Evolutionary conservation across 1,139 yeast genomes (phyloP).

Genomic region (Blastobotrys indianensis): DNA sequence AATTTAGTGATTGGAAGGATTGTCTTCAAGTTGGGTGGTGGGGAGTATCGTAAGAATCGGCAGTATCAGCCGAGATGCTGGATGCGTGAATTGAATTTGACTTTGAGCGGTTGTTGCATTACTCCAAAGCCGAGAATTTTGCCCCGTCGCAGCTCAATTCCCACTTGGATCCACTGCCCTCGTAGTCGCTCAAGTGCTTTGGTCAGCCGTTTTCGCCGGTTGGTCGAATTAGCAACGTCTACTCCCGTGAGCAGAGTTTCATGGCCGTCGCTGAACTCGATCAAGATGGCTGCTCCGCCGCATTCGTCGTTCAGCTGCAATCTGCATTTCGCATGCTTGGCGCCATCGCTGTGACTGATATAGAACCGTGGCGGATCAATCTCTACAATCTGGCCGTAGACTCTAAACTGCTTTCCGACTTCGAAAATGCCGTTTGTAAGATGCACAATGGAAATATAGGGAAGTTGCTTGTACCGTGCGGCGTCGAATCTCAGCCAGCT

Average conservation of each 20-base stretch:
- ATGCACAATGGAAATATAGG: constrained; percentile 8
- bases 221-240: constrained; percentile 6
- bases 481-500: constrained; percentile 2
- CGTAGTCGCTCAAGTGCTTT: constrained; percentile 2
- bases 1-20: no score
- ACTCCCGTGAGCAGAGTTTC: constrained; percentile 9
- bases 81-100: no score
- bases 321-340: constrained; percentile 12
- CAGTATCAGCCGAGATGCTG: no score
- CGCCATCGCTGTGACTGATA: constrained; percentile 3
- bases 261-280: constrained; percentile 9
- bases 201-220: constrained; percentile 4
- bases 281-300: constrained; percentile 3
- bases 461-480: background rate
- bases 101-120: no score
- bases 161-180: constrained; percentile 6
- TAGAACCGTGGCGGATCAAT: constrained; percentile 9
- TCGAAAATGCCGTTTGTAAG: constrained; percentile 9
- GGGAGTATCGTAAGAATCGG: no score
- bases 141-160: constrained; percentile 5
- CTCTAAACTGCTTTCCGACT: constrained; percentile 5
- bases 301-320: constrained; percentile 8
- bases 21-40: no score
- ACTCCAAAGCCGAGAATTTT: constrained; percentile 4
- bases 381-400: constrained; percentile 6